Evolutionary conservation across 1,284 basidiomycete genomes (phyloP).

Genomic region (Trichosporon asahii): DNA sequence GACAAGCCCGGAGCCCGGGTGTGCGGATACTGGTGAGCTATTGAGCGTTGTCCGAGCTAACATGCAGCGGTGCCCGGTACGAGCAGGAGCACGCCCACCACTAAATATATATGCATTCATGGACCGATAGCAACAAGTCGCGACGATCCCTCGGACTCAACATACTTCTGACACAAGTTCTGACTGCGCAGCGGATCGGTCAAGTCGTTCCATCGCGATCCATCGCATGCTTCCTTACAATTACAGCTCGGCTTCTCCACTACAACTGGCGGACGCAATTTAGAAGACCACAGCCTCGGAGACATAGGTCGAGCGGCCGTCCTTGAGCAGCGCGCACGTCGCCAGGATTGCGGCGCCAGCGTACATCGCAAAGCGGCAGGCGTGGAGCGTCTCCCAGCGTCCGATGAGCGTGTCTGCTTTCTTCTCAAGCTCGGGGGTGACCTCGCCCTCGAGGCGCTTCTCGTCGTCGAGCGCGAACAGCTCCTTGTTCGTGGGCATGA

Average conservation of each 20-base stretch:
- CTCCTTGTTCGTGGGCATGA: constrained; percentile 27
- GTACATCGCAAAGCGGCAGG: constrained; percentile 18
- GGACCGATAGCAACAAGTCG: background rate
- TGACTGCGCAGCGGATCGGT: background rate
- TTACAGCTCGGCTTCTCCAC: no score
- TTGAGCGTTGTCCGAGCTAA: constrained; percentile 17
- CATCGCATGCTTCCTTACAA: no score
- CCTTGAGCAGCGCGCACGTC: constrained; percentile 16
- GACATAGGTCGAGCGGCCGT: background rate
- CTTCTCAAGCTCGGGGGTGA: background rate
- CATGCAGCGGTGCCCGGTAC: constrained; percentile 72
- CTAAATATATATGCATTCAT: constrained; percentile 27
- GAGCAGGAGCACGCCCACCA: constrained; percentile 62
- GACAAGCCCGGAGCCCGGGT: constrained; percentile 69
- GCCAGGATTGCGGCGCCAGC: constrained; percentile 14
- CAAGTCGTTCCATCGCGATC: no score
- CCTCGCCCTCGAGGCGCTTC: constrained; percentile 9
- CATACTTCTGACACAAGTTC: background rate
- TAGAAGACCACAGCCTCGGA: background rate
- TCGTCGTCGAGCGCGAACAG: constrained; percentile 18
- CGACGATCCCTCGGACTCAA: background rate
- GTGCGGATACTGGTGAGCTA: constrained; percentile 69
- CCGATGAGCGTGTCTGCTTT: constrained; percentile 19
- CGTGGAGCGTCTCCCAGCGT: constrained; percentile 28
- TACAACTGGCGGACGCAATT: no score